These are phyloP conservation scores for Linnemannia zychae DNA, from an alignment of 192 early-diverging fungal species.

Conservation along the genomic window DNA sequence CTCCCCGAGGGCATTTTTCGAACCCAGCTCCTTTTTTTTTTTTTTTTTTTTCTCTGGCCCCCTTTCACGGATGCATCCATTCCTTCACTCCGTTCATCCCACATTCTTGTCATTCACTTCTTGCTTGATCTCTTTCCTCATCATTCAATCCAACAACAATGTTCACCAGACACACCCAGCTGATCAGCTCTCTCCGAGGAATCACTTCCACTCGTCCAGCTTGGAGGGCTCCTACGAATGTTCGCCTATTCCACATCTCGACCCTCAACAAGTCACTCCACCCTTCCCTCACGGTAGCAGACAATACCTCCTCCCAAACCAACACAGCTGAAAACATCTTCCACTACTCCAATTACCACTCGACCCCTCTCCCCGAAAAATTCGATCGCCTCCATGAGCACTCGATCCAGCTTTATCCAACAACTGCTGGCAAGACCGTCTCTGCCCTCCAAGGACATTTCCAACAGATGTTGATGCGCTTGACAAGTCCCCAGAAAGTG, in stretches of 20 bases:
- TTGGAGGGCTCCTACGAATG: not conserved
- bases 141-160: not conserved
- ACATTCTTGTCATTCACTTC: not conserved
- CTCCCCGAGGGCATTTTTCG: no score
- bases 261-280: not conserved
- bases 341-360: slow-evolving; percentile 17
- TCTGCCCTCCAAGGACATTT: slow-evolving; percentile 65
- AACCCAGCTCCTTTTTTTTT: no score
- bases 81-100: not conserved
- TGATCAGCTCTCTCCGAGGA: not conserved
- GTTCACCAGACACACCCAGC: not conserved
- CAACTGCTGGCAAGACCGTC: slow-evolving; percentile 59
- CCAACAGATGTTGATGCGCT: slow-evolving; percentile 61
- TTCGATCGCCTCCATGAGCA: slow-evolving; percentile 15
- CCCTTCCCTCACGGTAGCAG: not conserved
- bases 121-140: not conserved
- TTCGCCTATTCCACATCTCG: not conserved
- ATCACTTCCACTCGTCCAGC: not conserved
- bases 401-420: slow-evolving; percentile 18
- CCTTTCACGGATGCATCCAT: not conserved
- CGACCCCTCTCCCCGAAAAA: slow-evolving; percentile 30
- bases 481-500: slow-evolving; percentile 64
- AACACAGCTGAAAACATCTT: not conserved
- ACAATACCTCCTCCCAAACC: not conserved
- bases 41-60: no score